These are phyloP conservation scores for Betula pendula DNA, from an alignment of 306 rosid species.

Conservation along the genomic window DNA sequence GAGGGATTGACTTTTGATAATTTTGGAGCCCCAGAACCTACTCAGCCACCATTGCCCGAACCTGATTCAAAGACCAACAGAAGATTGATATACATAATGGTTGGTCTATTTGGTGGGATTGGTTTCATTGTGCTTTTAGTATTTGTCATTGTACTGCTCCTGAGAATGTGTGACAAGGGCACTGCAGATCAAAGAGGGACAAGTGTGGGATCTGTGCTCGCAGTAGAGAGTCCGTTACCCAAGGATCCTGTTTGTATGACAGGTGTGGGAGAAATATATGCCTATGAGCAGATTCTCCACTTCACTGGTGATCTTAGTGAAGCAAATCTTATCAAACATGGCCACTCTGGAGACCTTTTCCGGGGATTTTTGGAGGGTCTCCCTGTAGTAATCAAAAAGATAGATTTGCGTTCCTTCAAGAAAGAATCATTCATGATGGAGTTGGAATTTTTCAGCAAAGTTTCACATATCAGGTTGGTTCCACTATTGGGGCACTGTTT, in stretches of 20 bases:
- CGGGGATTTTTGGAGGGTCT: constrained; percentile 49
- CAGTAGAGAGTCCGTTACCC: constrained; percentile 47
- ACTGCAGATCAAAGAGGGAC: constrained; percentile 41
- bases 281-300: constrained; percentile 63
- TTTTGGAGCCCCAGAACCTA: constrained; percentile 27
- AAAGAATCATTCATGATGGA: constrained; percentile 61
- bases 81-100: constrained; percentile 58
- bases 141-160: constrained; percentile 48
- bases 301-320: constrained; percentile 64
- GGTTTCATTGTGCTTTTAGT: constrained; percentile 60
- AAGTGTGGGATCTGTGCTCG: constrained; percentile 51
- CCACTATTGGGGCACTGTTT: constrained; percentile 85
- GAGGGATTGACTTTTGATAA: constrained; percentile 41
- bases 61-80: constrained; percentile 34
- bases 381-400: constrained; percentile 72
- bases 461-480: constrained; percentile 74
- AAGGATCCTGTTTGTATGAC: constrained; percentile 42
- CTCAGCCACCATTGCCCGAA: neutral
- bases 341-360: constrained; percentile 88
- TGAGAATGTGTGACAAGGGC: constrained; percentile 37
- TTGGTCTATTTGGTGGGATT: constrained; percentile 76
- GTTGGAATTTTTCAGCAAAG: constrained; percentile 63
- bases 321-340: constrained; percentile 68
- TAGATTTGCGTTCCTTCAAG: constrained; percentile 48
- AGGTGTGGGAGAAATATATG: constrained; percentile 63